Evolutionary conservation across 768 basidiomycete genomes (phyloP).

Genomic region (Termitomyces eurrhizus): DNA sequence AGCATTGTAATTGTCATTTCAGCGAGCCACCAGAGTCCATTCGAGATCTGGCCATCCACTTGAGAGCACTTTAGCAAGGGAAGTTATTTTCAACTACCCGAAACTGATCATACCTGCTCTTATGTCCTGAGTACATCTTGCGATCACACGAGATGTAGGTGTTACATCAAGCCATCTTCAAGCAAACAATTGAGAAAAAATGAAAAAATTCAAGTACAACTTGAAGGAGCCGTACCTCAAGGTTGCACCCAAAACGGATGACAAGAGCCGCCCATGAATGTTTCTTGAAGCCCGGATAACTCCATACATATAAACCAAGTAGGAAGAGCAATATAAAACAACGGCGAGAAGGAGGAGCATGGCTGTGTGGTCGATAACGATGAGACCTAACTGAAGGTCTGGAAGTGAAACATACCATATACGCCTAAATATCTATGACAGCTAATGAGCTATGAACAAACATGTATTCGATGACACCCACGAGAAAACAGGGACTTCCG

Average conservation of each 20-base stretch:
- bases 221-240: constrained; percentile 35
- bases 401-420: constrained; percentile 25
- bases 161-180: constrained; percentile 47
- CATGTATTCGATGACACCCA: constrained; percentile 22
- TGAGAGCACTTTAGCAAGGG: constrained; percentile 22
- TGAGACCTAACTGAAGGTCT: neutral
- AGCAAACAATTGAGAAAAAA: neutral
- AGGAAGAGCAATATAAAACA: constrained; percentile 29
- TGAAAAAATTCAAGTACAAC: neutral
- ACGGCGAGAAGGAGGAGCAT: constrained; percentile 29
- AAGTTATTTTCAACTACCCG: constrained; percentile 20
- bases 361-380: constrained; percentile 11
- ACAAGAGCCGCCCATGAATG: constrained; percentile 50
- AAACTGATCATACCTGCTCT: constrained; percentile 27
- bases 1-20: constrained; percentile 32
- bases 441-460: neutral
- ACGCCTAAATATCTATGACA: constrained; percentile 43
- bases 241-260: constrained; percentile 56
- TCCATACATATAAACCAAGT: constrained; percentile 42
- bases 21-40: constrained; percentile 23
- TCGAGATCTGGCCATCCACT: constrained; percentile 44
- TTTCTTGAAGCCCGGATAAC: constrained; percentile 47
- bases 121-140: constrained; percentile 67
- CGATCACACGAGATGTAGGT: constrained; percentile 50
- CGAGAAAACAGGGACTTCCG: constrained; percentile 30